Percentiles rank a stretch among this genome's conserved stretches.
Conservation (phyloP, 108 stramenopile genomes). For the Nitzschia sp. region DNA sequence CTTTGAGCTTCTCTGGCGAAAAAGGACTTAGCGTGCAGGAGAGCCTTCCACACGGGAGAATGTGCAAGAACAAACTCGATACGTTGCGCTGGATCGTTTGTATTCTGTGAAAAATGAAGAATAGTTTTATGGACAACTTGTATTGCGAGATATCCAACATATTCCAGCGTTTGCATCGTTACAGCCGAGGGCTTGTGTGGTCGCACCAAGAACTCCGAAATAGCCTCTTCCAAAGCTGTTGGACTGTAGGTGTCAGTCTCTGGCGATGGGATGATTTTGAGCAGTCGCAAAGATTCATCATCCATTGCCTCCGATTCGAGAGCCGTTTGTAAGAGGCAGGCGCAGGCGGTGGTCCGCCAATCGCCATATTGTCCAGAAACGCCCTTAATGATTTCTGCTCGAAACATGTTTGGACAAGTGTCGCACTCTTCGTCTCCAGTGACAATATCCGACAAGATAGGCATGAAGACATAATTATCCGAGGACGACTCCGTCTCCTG, state of each 20-base stretch:
- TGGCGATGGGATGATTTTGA: conserved; percentile 48
- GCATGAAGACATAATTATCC: conserved; percentile 43
- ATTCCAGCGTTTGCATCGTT: conserved; percentile 35
- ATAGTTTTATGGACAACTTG: conserved; percentile 22
- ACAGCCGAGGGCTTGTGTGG: conserved; percentile 33
- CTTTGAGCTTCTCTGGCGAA: conserved; percentile 27
- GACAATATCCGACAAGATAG: conserved; percentile 46
- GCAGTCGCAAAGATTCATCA: conserved; percentile 39
- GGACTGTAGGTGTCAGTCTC: conserved; percentile 15
- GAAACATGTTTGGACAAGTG: conserved; percentile 41
- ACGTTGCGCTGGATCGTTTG: background rate
- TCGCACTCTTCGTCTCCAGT: conserved; percentile 26
- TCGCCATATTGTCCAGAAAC: conserved; percentile 42
- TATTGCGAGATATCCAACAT: conserved; percentile 27
- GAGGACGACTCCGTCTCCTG: conserved; percentile 1
- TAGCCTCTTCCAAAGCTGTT: conserved; percentile 48
- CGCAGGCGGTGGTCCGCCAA: conserved; percentile 47
- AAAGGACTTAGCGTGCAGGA: conserved; percentile 17
- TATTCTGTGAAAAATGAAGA: background rate
- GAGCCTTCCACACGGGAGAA: conserved; percentile 32
- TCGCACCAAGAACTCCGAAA: conserved; percentile 39
- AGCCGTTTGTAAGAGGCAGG: conserved; percentile 63
- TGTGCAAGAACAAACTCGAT: conserved; percentile 22
- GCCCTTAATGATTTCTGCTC: conserved; percentile 37
- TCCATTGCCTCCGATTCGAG: conserved; percentile 67